Evolutionary conservation across 116 monocot genomes (phyloP).

Genomic region (Dioscorea cayenensis): DNA sequence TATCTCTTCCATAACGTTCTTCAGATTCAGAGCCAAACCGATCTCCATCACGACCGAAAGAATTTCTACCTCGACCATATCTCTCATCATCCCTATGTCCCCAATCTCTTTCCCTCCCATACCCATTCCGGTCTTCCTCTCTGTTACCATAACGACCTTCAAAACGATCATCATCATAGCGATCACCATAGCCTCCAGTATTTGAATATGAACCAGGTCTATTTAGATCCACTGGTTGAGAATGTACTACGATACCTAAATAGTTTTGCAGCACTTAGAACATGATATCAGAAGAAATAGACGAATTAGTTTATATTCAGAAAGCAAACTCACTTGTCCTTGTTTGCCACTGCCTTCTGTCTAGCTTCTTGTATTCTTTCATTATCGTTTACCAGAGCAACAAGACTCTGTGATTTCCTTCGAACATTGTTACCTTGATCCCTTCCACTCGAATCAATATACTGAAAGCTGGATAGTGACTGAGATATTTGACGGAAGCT

Average conservation of each 20-base stretch:
- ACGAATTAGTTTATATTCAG: not conserved
- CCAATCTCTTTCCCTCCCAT: slow-evolving; percentile 68
- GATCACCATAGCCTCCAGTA: slow-evolving; percentile 50
- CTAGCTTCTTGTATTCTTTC: slow-evolving; percentile 85
- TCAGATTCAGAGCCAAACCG: slow-evolving; percentile 57
- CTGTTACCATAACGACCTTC: slow-evolving; percentile 44
- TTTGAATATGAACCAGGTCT: slow-evolving; percentile 36
- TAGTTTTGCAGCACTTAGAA: not conserved
- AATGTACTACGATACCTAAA: slow-evolving; percentile 35
- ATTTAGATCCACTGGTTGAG: slow-evolving; percentile 43
- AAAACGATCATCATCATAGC: slow-evolving; percentile 62
- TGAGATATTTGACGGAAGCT: slow-evolving; percentile 18
- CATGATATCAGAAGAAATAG: not conserved
- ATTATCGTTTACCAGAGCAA: slow-evolving; percentile 82
- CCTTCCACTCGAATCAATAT: slow-evolving; percentile 84
- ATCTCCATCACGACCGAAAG: slow-evolving; percentile 46
- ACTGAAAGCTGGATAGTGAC: slow-evolving; percentile 87
- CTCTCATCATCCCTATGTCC: slow-evolving; percentile 69
- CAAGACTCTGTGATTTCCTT: slow-evolving; percentile 85
- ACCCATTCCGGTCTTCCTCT: slow-evolving; percentile 61
- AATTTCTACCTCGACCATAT: slow-evolving; percentile 56
- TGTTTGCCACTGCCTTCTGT: slow-evolving; percentile 69
- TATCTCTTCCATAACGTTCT: slow-evolving; percentile 52
- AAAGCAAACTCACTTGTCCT: slow-evolving; percentile 60
- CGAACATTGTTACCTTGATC: slow-evolving; percentile 91